Conservation (phyloP, 2,329 filamentous ascomycete species). For the Grosmannia serpens region DNA sequence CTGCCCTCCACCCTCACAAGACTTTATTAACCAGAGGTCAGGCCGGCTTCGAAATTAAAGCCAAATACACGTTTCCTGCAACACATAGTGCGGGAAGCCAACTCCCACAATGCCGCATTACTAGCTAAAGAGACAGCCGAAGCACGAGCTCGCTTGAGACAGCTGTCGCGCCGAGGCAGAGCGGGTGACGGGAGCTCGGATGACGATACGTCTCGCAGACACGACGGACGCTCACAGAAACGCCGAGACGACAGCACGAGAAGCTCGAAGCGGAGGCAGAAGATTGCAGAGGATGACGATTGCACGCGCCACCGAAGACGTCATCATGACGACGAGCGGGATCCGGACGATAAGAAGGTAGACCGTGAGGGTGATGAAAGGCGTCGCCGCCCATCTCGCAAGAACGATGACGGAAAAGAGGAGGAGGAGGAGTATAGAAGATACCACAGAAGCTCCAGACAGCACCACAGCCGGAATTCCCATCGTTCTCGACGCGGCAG, state of each 20-base stretch:
- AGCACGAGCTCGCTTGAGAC: conserved; percentile 56
- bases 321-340: neutral
- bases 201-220: neutral
- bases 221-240: neutral
- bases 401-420: neutral
- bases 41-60: conserved; percentile 59
- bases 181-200: neutral
- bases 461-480: neutral
- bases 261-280: neutral
- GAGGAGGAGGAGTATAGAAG: neutral
- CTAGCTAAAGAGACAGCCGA: conserved; percentile 77
- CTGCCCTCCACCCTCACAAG: neutral
- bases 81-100: conserved; percentile 79
- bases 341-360: neutral
- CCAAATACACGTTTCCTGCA: conserved; percentile 85
- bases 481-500: neutral
- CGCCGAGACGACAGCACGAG: neutral
- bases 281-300: neutral
- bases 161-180: conserved; percentile 25
- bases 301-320: neutral
- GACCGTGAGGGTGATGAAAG: neutral
- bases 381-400: neutral
- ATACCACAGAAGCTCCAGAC: neutral
- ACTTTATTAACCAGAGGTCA: conserved; percentile 20
- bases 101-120: conserved; percentile 78